A percentile compares a stretch with the other conserved stretches of the same genome.
phyloP scores from a whole-genome alignment of 2,329 filamentous ascomycete species.

The Lasiodiplodia sp. region DNA sequence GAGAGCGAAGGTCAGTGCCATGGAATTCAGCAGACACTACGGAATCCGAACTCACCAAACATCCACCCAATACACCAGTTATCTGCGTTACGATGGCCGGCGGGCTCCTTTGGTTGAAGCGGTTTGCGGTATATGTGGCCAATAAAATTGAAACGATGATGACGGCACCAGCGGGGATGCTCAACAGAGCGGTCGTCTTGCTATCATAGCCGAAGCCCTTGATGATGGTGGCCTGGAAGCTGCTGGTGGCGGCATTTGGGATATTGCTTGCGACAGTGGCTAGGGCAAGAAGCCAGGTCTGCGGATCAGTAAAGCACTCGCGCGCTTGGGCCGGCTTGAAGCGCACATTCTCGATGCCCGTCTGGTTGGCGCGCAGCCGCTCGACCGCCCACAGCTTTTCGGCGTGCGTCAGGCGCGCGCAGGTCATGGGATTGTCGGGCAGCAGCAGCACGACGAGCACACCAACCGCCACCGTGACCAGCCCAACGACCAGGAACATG shows the following conservation, averaged over 20 bases:
- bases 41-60: slow-evolving; percentile 5
- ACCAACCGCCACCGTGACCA: slow-evolving; percentile 39
- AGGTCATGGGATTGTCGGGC: slow-evolving; percentile 52
- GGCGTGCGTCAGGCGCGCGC: slow-evolving; percentile 42
- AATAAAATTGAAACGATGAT: slow-evolving; percentile 39
- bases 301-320: slow-evolving; percentile 64
- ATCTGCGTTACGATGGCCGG: slow-evolving; percentile 34
- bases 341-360: slow-evolving; percentile 74
- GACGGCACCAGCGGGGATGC: slow-evolving; percentile 37
- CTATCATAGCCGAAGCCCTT: slow-evolving; percentile 39
- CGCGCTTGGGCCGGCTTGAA: slow-evolving; percentile 72
- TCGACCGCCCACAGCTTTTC: slow-evolving; percentile 65
- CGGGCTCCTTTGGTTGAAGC: slow-evolving; percentile 37
- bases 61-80: slow-evolving; percentile 15
- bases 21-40: slow-evolving; percentile 23
- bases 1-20: slow-evolving; percentile 23
- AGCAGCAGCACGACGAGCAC: slow-evolving; percentile 48
- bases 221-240: slow-evolving; percentile 44
- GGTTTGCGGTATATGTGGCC: slow-evolving; percentile 37
- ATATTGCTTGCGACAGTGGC: slow-evolving; percentile 32
- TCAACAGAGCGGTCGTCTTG: slow-evolving; percentile 40
- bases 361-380: slow-evolving; percentile 75
- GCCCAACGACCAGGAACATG: slow-evolving; percentile 43
- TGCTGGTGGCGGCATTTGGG: slow-evolving; percentile 40
- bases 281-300: slow-evolving; percentile 56